Evolutionary conservation across 208 protist species (phyloP), one percentile per base, ranked within the genome.

Genomic region (Crithidia fasciculata): DNA sequence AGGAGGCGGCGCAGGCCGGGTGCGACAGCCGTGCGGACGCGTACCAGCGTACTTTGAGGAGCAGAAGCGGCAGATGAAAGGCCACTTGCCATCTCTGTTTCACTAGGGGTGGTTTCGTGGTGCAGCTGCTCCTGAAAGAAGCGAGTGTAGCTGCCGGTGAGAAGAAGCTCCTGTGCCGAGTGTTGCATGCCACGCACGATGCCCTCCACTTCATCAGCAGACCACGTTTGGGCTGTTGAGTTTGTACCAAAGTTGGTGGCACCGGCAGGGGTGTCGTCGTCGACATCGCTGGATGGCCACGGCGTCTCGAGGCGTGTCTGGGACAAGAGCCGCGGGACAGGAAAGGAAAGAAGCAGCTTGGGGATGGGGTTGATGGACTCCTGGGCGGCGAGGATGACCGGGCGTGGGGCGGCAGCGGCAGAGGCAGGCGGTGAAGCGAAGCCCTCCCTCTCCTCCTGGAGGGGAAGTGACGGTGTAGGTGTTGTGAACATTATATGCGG

Each of bases 341-440:
- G 85, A 45, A 87, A 90, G 28, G 85, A 81, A n/a, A 84, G 69
- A 15, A 90, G 72, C 37, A 90, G 76, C 61, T 85, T 82, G 9
- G 79, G 75, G 36, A 84, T 67, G 6, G 80, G 77, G 59, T 85
- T 87, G 12, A 90, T 19, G 8, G 70, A 72, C 45, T 78, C 66
- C 8, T 74, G 58, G 4, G 76, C 69, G 19, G 81, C 73, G 6
- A 88, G 56, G 9, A 69, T 59, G 41, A 65, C 52, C 10, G 81
- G 78, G 13, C 68, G 66, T 28, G 78, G 79, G 2, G 64, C 62
- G 2, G 52, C 55, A 15, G 64, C 62, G 2, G 52, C 55, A 15
- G 74, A 50, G 41, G 43, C 69, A 4, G 4, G 57, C 49, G 19
- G 39, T 8, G 36, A 5, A 1, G 40, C 28, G 28, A 28, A 28